Base-by-base conservation (phyloP, 1,284 basidiomycete genomes). In the Ustilago lituana region DNA sequence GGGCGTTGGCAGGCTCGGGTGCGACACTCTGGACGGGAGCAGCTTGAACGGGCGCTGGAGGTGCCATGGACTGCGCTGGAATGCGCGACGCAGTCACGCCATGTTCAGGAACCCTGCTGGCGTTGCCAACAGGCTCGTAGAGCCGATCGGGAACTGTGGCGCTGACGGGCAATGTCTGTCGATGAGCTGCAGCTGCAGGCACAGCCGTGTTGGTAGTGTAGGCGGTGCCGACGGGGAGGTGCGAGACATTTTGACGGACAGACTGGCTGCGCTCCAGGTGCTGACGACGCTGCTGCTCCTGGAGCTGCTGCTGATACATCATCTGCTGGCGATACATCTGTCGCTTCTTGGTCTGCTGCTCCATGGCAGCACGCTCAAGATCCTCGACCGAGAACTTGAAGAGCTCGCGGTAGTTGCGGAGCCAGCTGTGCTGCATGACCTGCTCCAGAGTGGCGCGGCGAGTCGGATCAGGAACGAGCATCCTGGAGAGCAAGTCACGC, bases 281-380 rank as follows among this genome's bases (percentile, higher is more conserved):
- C 49, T 76, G 60, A 19, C 54, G 61, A 20, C 59, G 55, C 59
- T 79, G 73, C 54, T 78, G 74, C 57, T 81, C 77, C 41, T 74
- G 71, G n/a, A 77, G 56, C 57, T 74, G 74, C 35, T 79, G 74
- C 63, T 81, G 80, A 26, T 76, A 58, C 22, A 76, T 53, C 79
- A 82, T 82, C 73, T 82, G 80, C 54, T 82, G 79, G 20, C 77
- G 67, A 60, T 80, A 81, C 31, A 70, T 64, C 61, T 80, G 78
- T 32, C 80, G 71, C 62, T 81, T 81, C 69, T 79, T 74, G 29
- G 72, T 74, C 69, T 80, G 79, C 66, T 82, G 80, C 62, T 82
- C 80, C 51, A 78, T 69, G 31, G 80, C 80, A 14, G 80, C 80
- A 15, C 72, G 66, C 51, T 82, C 80, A 12, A 82, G 76, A 22